Percentiles rank a stretch among this genome's conserved stretches.
Conservation (phyloP, 768 basidiomycete species). For the Tylopilus vinaceipallidus region DNA sequence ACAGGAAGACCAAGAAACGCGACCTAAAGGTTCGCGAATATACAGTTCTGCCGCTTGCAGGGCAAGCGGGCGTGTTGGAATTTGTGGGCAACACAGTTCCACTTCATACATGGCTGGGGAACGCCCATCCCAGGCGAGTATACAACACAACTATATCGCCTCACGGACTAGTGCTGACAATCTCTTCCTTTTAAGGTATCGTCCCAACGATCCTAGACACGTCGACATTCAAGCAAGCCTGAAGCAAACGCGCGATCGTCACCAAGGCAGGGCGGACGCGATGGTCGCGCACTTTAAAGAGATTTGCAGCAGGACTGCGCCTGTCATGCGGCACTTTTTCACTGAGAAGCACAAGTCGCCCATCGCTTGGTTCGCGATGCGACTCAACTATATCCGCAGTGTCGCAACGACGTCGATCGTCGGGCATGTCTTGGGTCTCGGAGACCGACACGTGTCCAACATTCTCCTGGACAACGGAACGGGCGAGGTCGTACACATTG, state of each 20-base stretch:
- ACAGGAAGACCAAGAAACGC: constrained; percentile 75
- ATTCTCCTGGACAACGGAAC: constrained; percentile 81
- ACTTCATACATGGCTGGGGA: constrained; percentile 57
- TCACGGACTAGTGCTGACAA: background rate
- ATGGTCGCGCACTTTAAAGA: constrained; percentile 36
- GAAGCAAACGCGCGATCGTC: constrained; percentile 31
- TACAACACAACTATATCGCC: background rate
- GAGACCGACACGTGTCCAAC: constrained; percentile 90
- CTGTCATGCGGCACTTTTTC: constrained; percentile 94
- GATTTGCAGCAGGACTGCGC: constrained; percentile 53
- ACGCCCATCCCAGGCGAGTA: constrained; percentile 61
- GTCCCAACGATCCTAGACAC: constrained; percentile 50
- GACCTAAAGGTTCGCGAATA: constrained; percentile 78
- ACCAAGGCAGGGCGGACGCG: constrained; percentile 28
- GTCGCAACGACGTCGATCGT: constrained; percentile 94
- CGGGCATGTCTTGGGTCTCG: constrained; percentile 88
- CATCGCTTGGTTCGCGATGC: constrained; percentile 88
- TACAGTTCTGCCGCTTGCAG: constrained; percentile 82
- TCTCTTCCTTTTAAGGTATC: constrained; percentile 50
- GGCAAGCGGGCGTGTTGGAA: constrained; percentile 82
- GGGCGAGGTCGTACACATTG: constrained; percentile 94
- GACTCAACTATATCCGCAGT: constrained; percentile 86
- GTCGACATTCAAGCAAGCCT: constrained; percentile 33
- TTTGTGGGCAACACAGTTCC: constrained; percentile 81
- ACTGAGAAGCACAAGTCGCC: constrained; percentile 87